These are phyloP conservation scores for Melaleuca quinquenervia DNA, from an alignment of 345 rosid genomes.

Conservation along the genomic window DNA sequence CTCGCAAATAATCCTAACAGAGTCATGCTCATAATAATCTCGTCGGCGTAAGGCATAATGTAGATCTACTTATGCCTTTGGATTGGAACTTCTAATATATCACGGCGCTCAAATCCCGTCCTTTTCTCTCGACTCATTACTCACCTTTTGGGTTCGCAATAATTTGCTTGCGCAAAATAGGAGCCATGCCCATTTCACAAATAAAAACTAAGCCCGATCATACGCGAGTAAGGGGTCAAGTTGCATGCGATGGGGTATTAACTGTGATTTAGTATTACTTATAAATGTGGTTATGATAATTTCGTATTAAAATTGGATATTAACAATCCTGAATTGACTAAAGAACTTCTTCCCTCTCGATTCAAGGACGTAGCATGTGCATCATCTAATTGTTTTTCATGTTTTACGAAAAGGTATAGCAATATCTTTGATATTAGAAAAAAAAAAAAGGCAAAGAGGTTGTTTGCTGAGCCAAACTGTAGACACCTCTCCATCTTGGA, in stretches of 20 bases:
- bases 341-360: neutral
- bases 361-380: neutral
- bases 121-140: rapidly evolving
- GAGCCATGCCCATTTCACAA: neutral
- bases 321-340: neutral
- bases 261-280: neutral
- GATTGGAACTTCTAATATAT: neutral
- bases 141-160: neutral
- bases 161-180: rapidly evolving
- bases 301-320: neutral
- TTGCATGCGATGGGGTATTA: neutral
- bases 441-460: neutral
- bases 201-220: rapidly evolving
- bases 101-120: neutral
- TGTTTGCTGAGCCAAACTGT: neutral
- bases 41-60: too few relatives aligned
- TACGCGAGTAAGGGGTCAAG: neutral
- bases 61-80: too few relatives aligned
- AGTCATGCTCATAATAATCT: too few relatives aligned
- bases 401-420: neutral
- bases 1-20: too few relatives aligned
- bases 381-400: neutral
- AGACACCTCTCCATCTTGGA: neutral
- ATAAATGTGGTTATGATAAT: neutral
- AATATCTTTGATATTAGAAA: neutral